phyloP scores from a whole-genome alignment of 73 alveolate species.

The Paramecium biaurelia region DNA sequence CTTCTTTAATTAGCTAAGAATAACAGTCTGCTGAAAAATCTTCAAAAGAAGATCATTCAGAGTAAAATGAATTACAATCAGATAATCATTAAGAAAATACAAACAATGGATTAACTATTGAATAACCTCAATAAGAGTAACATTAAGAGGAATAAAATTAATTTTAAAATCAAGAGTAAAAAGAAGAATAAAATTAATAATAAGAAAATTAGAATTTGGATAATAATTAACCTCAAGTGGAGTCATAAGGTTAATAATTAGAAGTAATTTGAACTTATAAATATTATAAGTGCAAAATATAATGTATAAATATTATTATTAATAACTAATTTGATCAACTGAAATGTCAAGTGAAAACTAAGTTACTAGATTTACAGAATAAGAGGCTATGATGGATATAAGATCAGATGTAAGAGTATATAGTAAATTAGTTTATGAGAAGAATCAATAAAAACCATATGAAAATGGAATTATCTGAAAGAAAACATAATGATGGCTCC shows the following conservation, averaged over 20 bases:
- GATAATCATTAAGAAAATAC: not conserved
- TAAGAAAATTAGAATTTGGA: not conserved
- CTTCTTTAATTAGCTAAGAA: not conserved
- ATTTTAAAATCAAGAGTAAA: not conserved
- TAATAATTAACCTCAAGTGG: not conserved
- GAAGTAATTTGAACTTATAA: not conserved
- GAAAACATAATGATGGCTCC: not conserved
- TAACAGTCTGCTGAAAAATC: not conserved
- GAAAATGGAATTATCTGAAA: not conserved
- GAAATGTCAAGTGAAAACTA: not conserved
- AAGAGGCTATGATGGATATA: not conserved
- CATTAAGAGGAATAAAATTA: not conserved
- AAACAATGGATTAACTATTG: not conserved
- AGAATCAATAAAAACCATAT: not conserved
- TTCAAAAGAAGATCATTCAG: not conserved
- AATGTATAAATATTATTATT: not conserved
- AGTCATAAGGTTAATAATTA: not conserved
- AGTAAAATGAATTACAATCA: not conserved
- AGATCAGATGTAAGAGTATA: not conserved
- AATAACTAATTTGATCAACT: not conserved
- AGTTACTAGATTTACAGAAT: not conserved
- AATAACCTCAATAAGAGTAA: not conserved
- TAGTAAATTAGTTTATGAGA: not conserved
- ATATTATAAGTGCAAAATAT: not conserved
- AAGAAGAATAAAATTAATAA: not conserved